Evolutionary conservation across 2,329 filamentous ascomycete species (phyloP).

Genomic region (Exophiala sp.): DNA sequence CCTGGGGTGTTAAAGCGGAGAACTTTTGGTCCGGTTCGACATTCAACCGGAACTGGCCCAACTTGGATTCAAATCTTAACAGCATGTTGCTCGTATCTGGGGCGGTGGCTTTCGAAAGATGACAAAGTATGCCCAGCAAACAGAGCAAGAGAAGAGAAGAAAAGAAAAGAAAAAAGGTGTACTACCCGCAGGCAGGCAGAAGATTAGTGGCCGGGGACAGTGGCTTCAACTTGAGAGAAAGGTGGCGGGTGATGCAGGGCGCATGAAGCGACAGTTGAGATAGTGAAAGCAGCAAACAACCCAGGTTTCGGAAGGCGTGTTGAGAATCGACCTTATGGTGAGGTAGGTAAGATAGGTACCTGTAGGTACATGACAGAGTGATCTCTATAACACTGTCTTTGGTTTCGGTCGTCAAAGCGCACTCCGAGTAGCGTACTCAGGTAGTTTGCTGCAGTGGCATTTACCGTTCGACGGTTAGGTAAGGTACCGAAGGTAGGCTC

Average conservation of each 20-base stretch:
- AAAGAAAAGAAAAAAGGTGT: background rate
- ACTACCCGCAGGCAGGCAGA: background rate
- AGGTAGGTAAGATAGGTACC: background rate
- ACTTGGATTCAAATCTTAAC: slow-evolving; percentile 79
- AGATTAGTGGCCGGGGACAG: background rate
- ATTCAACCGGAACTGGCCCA: slow-evolving; percentile 83
- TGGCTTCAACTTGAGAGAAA: background rate
- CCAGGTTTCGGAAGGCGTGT: background rate
- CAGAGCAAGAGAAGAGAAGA: background rate
- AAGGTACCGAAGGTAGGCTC: slow-evolving; percentile 1
- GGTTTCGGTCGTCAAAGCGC: no score
- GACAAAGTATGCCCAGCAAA: background rate
- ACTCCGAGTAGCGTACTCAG: no score
- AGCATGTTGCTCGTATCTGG: slow-evolving; percentile 52
- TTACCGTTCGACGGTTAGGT: no score
- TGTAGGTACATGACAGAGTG: no score
- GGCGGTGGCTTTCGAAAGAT: background rate
- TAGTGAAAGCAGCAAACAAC: background rate
- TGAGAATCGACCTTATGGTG: no score
- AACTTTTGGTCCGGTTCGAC: slow-evolving; percentile 72
- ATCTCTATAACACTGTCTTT: no score
- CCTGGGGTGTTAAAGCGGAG: slow-evolving; percentile 47
- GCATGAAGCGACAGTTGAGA: background rate
- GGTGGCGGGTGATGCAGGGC: background rate
- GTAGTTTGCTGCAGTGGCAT: no score